Evolutionary conservation across 2,329 filamentous ascomycete genomes (phyloP), one percentile per base, ranked within the genome.

Genomic region (Coniochaeta sp.): DNA sequence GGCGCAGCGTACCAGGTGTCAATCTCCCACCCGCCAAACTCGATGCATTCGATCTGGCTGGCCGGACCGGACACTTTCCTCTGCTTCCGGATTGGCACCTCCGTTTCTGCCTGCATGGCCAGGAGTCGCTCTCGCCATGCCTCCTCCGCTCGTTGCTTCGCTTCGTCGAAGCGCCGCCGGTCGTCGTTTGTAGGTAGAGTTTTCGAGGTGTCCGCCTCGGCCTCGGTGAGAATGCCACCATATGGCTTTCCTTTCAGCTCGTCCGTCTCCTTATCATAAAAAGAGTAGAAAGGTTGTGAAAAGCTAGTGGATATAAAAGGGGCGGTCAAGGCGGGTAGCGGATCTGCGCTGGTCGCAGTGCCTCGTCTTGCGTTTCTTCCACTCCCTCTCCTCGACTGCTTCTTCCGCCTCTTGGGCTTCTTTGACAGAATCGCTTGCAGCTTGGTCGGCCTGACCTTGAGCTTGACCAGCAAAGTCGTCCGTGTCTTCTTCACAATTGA

Each of bases 1-100:
- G 95, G 96, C 43, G 95, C 95, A 33, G 95, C 93, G 75, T 99
- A 97, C 93, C 95, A 98, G 3, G 95, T 99, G 72, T 99, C 95
- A 67, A 99, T 99, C 73, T 99, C 95, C 81, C 89, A 96, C 58
- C 92, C 91, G 54, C 95, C 95, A 76, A 99, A 98, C 69, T 96
- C 95, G 76, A 99, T 96, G 75, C 93, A 97, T 73, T 98, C 96
- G 72, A 99, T 98, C 75, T 97, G 95, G 73, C 93, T 98, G 5
- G 91, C 90, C 31, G 91, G 91, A 0, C 90, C 91, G n/a, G 87
- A 86, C 3, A 88, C 79, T 70, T 96, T 96, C 66, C 87, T 86
- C 19, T 85, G 78, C 69, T 86, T 88, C 9, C 31, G 31, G 16
- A 22, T 12, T 4, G 67, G 86, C 88, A 24, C 78, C 52, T 86